These are phyloP conservation scores for Sporobolomyces phaffii DNA, from an alignment of 768 basidiomycete genomes.

Conservation along the genomic window DNA sequence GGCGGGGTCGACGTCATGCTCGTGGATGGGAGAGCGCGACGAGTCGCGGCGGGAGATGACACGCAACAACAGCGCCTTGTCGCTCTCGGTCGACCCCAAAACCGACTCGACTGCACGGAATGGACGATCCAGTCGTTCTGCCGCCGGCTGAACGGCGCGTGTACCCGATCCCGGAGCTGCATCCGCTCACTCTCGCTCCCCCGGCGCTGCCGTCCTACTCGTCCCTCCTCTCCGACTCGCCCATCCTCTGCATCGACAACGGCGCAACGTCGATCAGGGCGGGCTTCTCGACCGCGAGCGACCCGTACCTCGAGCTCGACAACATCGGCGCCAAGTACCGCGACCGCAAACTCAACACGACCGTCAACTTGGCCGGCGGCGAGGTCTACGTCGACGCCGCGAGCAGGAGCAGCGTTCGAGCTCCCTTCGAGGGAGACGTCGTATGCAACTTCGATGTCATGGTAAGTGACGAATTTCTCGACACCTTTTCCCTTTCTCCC, in stretches of 20 bases:
- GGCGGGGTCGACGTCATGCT: not conserved
- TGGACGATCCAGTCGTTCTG: not conserved
- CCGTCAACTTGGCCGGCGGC: conserved; percentile 78
- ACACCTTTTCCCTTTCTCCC: too few relatives aligned
- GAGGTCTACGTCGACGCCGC: conserved; percentile 81
- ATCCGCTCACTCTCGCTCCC: conserved; percentile 3
- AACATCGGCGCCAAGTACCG: conserved; percentile 63
- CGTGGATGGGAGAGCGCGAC: not conserved
- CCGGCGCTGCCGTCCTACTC: conserved; percentile 3
- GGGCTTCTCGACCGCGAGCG: conserved; percentile 29
- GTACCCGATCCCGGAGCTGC: conserved; percentile 29
- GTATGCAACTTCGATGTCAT: conserved; percentile 84
- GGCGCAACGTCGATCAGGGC: conserved; percentile 47
- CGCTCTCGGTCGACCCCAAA: conserved; percentile 1
- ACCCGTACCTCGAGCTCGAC: conserved; percentile 38
- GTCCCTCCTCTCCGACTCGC: conserved; percentile 47
- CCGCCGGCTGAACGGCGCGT: not conserved
- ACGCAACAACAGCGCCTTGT: too few relatives aligned
- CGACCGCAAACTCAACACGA: conserved; percentile 76
- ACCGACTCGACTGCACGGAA: not conserved
- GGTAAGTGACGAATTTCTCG: too few relatives aligned
- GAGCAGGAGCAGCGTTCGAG: conserved; percentile 67
- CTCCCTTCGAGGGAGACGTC: conserved; percentile 91
- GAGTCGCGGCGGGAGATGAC: too few relatives aligned
- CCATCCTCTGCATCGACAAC: conserved; percentile 63